Base-by-base conservation (phyloP, 1,139 yeast genomes). In the Pichiaceae sp. region DNA sequence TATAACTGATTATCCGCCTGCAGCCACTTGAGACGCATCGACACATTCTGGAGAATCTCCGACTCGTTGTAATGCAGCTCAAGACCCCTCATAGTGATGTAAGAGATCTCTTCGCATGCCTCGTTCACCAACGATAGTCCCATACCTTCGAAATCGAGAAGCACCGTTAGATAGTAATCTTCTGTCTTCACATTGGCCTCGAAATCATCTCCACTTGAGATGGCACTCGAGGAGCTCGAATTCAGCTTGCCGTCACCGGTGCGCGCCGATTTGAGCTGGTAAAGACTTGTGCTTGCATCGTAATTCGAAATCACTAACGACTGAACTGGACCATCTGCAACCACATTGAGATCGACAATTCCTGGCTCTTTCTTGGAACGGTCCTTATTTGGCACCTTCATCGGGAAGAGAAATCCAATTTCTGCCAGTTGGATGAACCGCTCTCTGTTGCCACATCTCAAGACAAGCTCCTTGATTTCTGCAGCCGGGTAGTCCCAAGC, bases 401-500 rank as follows among this genome's bases (percentile, higher is more conserved):
- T 85, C 1, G 97, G 97, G 41, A 78, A 78, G 44, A 87, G 65
- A 43, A 80, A 81, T 19, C 99, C 99, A 49, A 93, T 87, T 55
- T 91, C 98, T 0, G 95, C 93, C 35, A 93, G 60, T 51, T 86
- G 93, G 16, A 93, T 71, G 27, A 78, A 75, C 42, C 97, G 68
- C 53, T 84, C 91, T 30, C 80, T 68, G 1, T 85, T 85, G 39
- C 79, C 82, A 7, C 78, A 64, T 42, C 89, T 68, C 21, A 93
- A 62, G 3, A 86, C 70, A 26, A 93, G 61, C 52, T 89, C 96
- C 56, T 87, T 89, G 33, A 82, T 72, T 11, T 76, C 66, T 0
- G 96, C 96, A 38, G 94, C 86, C 0, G 98, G 98, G 59, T 75
- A 91, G 56, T 93, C 98, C 86, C 96, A 93, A 0, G 98, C 87